Evolutionary conservation across 768 basidiomycete species (phyloP).

Genomic region (Suillus cothurnatus): DNA sequence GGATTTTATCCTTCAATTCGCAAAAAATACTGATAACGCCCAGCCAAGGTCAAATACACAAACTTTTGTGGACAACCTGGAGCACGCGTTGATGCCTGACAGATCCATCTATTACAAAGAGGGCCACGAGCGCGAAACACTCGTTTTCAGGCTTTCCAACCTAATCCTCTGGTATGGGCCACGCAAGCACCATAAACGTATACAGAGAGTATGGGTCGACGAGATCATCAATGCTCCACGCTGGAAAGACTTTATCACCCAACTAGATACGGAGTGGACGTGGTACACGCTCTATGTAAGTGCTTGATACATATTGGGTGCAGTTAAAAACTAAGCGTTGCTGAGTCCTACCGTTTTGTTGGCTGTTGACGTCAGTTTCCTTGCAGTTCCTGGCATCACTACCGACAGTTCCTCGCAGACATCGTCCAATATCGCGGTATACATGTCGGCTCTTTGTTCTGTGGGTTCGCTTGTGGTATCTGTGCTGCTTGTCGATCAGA

Average conservation of each 20-base stretch:
- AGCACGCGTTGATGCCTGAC: slow-evolving; percentile 35
- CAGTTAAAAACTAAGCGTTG: not conserved
- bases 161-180: slow-evolving; percentile 49
- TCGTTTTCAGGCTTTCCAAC: slow-evolving; percentile 38
- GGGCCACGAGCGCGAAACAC: slow-evolving; percentile 27
- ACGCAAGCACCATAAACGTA: slow-evolving; percentile 39
- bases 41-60: slow-evolving; percentile 32
- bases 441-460: slow-evolving; percentile 38
- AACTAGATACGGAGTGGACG: slow-evolving; percentile 49
- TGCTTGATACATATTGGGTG: not conserved
- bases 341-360: slow-evolving; percentile 52
- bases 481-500: slow-evolving; percentile 38
- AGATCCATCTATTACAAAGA: slow-evolving; percentile 26
- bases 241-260: slow-evolving; percentile 45
- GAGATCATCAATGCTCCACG: slow-evolving; percentile 37
- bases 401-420: not conserved
- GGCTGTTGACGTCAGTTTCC: slow-evolving; percentile 55
- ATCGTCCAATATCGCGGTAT: slow-evolving; percentile 35
- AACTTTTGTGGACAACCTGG: slow-evolving; percentile 41
- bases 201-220: slow-evolving; percentile 51
- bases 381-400: slow-evolving; percentile 48
- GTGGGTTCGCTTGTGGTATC: slow-evolving; percentile 38
- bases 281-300: slow-evolving; percentile 49
- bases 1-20: slow-evolving; percentile 11
- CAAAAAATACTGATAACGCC: not conserved